Conservation (phyloP, 2,329 filamentous ascomycete species). For the Penicillium thymicola region DNA sequence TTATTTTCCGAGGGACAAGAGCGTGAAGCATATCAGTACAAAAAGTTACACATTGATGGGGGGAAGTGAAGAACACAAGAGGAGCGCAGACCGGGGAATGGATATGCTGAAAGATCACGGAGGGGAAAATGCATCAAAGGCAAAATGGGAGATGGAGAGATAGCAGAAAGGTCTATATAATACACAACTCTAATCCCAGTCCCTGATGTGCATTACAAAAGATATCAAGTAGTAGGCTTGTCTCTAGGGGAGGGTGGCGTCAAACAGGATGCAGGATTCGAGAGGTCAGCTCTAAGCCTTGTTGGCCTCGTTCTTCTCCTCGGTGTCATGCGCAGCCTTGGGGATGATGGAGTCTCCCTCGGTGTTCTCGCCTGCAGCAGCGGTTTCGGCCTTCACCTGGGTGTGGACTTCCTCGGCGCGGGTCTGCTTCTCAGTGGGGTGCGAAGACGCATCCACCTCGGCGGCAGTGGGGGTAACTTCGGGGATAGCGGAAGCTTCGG, state of each 20-base stretch:
- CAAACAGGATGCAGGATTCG: slow-evolving; percentile 7
- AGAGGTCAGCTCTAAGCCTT: slow-evolving; percentile 20
- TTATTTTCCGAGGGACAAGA: slow-evolving; percentile 10
- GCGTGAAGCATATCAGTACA: slow-evolving; percentile 28
- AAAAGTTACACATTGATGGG: slow-evolving; percentile 26
- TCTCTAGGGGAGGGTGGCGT: slow-evolving; percentile 7
- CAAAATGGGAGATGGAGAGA: slow-evolving; percentile 13
- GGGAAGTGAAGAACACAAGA: slow-evolving; percentile 13
- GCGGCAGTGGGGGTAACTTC: slow-evolving; percentile 14
- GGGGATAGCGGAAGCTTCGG: slow-evolving; percentile 29
- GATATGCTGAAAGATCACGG: slow-evolving; percentile 21
- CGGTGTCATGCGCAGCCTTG: slow-evolving; percentile 49
- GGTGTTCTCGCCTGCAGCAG: slow-evolving; percentile 23
- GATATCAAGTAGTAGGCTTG: neutral
- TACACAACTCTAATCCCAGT: slow-evolving; percentile 22
- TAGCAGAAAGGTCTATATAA: slow-evolving; percentile 22
- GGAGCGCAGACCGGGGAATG: slow-evolving; percentile 23
- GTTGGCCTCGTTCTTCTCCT: slow-evolving; percentile 22
- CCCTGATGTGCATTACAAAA: slow-evolving; percentile 10
- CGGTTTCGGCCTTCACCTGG: slow-evolving; percentile 23
- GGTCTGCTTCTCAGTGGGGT: slow-evolving; percentile 26
- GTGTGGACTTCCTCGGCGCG: slow-evolving; percentile 22
- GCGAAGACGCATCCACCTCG: slow-evolving; percentile 26
- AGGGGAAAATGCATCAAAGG: slow-evolving; percentile 13
- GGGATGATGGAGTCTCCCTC: slow-evolving; percentile 49